A percentile compares a stretch with the other conserved stretches of the same genome.
Evolutionary conservation across 1,284 basidiomycete species (phyloP).

Genomic region (Singerocomus inundabilis): DNA sequence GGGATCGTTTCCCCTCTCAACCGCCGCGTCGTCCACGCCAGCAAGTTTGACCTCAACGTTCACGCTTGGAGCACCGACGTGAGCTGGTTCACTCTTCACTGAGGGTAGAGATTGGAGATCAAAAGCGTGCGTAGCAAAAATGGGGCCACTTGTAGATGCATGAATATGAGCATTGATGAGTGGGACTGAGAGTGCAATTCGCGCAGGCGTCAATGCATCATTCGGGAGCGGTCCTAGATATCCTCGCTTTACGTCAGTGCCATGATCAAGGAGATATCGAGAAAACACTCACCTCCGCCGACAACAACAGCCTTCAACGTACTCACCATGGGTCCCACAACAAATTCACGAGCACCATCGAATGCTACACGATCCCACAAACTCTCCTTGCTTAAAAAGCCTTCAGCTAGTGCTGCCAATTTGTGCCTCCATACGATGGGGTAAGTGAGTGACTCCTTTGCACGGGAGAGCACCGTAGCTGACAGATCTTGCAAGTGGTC

Average conservation of each 20-base stretch:
- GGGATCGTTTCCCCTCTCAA: slow-evolving; percentile 63
- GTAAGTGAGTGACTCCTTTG: slow-evolving; percentile 52
- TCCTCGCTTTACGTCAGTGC: slow-evolving; percentile 11
- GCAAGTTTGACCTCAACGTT: slow-evolving; percentile 73
- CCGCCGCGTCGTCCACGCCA: slow-evolving; percentile 56
- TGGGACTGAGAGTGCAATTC: slow-evolving; percentile 70
- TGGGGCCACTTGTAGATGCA: slow-evolving; percentile 60
- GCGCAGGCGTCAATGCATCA: slow-evolving; percentile 51
- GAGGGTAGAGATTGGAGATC: slow-evolving; percentile 69
- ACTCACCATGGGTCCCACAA: slow-evolving; percentile 56
- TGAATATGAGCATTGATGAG: slow-evolving; percentile 62
- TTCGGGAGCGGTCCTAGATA: slow-evolving; percentile 38
- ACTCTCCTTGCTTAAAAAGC: slow-evolving; percentile 70
- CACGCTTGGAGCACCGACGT: slow-evolving; percentile 69
- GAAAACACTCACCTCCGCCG: slow-evolving; percentile 52
- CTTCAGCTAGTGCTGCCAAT: slow-evolving; percentile 58
- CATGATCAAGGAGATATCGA: neutral
- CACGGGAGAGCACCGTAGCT: slow-evolving; percentile 48
- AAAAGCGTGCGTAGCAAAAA: slow-evolving; percentile 71
- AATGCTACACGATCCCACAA: slow-evolving; percentile 78
- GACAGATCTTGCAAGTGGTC: slow-evolving; percentile 54
- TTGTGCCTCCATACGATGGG: slow-evolving; percentile 74
- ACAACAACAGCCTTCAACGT: slow-evolving; percentile 62
- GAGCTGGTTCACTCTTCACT: slow-evolving; percentile 41
- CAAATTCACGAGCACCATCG: slow-evolving; percentile 57